A percentile compares a stretch with the other conserved stretches of the same genome.
phyloP scores from a whole-genome alignment of 2,329 filamentous ascomycete genomes.

The Didymellaceae sp. region DNA sequence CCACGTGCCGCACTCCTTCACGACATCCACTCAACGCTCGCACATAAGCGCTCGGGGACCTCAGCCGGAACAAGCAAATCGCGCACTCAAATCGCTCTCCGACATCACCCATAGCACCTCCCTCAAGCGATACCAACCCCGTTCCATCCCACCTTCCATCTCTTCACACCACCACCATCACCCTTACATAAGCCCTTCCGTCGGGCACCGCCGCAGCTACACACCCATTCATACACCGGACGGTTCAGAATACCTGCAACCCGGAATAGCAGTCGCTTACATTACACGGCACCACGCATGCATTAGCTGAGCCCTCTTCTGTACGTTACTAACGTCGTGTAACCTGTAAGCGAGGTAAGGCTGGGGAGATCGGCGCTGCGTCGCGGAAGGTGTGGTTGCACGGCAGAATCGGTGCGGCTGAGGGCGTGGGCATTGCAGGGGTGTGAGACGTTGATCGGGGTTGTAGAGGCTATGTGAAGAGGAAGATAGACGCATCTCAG shows the following conservation, averaged over 20 bases:
- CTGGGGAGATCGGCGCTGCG: background rate
- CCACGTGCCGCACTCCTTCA: constrained; percentile 12
- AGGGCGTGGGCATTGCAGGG: background rate
- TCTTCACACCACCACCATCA: too few species aligned
- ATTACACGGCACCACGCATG: constrained; percentile 4
- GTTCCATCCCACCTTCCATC: background rate
- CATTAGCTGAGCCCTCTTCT: background rate
- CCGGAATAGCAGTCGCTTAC: constrained; percentile 2
- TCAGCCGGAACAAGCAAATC: background rate
- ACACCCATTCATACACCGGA: background rate
- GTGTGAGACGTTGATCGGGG: background rate
- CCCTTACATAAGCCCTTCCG: background rate
- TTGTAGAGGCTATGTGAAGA: too few species aligned
- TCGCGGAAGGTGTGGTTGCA: background rate
- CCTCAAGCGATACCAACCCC: too few species aligned
- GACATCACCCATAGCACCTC: background rate
- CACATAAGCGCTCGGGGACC: constrained; percentile 9
- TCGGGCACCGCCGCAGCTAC: background rate
- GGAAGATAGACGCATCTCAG: too few species aligned
- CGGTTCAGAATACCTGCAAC: too few species aligned
- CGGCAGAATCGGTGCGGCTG: background rate
- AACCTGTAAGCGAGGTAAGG: background rate
- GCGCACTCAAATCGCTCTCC: background rate
- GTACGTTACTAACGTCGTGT: background rate
- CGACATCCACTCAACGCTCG: constrained; percentile 5